A percentile compares a stretch with the other conserved stretches of the same genome.
Evolutionary conservation across 768 basidiomycete genomes (phyloP).

Genomic region (Chalciporus chontae): DNA sequence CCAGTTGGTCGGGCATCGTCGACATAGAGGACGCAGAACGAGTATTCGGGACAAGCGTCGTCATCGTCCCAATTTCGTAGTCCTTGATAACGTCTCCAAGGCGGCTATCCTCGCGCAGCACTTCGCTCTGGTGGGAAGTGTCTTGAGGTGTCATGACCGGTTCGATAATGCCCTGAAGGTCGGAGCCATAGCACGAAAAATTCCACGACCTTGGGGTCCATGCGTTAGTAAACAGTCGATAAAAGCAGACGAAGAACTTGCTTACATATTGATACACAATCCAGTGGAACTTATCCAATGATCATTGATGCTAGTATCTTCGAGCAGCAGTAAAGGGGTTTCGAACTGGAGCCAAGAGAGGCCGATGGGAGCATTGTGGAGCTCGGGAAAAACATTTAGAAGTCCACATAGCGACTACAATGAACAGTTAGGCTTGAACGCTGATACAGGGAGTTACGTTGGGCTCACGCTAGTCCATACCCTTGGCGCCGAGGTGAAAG

Average conservation of each 20-base stretch:
- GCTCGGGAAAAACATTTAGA: slow-evolving; percentile 21
- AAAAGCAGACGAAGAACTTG: background rate
- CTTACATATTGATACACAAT: slow-evolving; percentile 23
- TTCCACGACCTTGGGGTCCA: slow-evolving; percentile 20
- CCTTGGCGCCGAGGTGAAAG: slow-evolving; percentile 14
- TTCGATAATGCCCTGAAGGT: slow-evolving; percentile 13
- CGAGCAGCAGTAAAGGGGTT: slow-evolving; percentile 24
- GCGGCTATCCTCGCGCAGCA: background rate
- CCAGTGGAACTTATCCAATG: slow-evolving; percentile 19
- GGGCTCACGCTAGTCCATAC: slow-evolving; percentile 29
- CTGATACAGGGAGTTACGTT: background rate
- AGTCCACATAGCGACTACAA: slow-evolving; percentile 22
- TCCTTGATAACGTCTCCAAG: background rate
- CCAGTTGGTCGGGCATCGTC: background rate
- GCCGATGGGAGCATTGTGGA: slow-evolving; percentile 16
- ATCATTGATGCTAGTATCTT: slow-evolving; percentile 4
- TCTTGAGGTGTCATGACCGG: background rate
- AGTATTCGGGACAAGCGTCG: slow-evolving; percentile 3
- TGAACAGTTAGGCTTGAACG: slow-evolving; percentile 1
- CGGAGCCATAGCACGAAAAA: slow-evolving; percentile 19
- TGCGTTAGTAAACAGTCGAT: background rate
- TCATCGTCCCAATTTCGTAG: slow-evolving; percentile 8
- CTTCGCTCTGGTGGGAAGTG: background rate
- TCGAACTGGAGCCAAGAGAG: slow-evolving; percentile 28
- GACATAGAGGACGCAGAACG: background rate